Evolutionary conservation across 2,329 filamentous ascomycete genomes (phyloP), one percentile per base, ranked within the genome.

Genomic region (Pseudocercospora crystallina): DNA sequence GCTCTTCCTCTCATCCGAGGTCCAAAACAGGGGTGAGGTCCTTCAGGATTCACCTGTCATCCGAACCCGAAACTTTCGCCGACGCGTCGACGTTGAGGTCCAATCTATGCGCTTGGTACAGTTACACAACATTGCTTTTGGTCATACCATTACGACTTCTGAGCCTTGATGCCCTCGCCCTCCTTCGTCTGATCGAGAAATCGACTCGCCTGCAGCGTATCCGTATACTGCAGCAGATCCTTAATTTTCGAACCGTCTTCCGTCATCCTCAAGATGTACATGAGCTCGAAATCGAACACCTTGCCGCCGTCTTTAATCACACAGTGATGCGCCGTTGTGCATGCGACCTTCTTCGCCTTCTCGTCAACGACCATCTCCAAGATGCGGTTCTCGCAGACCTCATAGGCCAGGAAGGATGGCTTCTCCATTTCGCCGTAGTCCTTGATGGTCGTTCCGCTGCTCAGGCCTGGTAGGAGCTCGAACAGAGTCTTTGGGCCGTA

Each of bases 241-340:
- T 40, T 40, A 12, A 40, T 20, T 20, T 40, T 40, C 5, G 37
- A 20, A 12, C 37, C 37, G 20, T 40, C 37, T 5, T 40, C 17
- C 7, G 13, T 40, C 37, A 40, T 40, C 11, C 37, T 14, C 10
- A 40, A 26, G n/a, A 26, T 40, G 37, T 20, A 20, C 37, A 40
- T 40, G 37, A 20, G 37, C 37, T 40, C 37, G n/a, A 40, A 40
- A 26, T 40, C 37, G 17, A 40, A 40, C 2, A 40, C 37, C 29
- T 11, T 20, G 15, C 37, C 37, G 20, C 20, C 20, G 20, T 26
- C 7, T 8, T 40, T 40, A 4, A 40, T 8, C 17, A 20, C 37
- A n/a, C 17, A 29, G 20, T 41, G 38, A 29, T 41, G 38, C 8
- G n/a, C 17, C 8, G 38, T 41, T 8, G 26, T 17, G 12, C 26